Evolutionary conservation across 495 filamentous ascomycete species (phyloP), one percentile per base, ranked within the genome.

Genomic region (Xylaria palmicola): DNA sequence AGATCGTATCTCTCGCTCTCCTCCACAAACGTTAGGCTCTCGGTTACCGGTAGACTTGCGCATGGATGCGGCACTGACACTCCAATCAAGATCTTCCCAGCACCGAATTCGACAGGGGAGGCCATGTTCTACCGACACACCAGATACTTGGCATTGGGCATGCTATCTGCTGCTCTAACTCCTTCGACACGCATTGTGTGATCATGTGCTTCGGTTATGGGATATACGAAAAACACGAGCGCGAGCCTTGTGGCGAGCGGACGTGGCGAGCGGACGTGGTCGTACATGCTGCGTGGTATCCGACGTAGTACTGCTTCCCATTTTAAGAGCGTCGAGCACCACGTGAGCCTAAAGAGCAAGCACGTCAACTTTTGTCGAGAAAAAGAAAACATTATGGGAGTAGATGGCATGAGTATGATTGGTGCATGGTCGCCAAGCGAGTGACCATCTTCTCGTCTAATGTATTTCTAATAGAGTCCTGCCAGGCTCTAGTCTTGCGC

Each of bases 1-100:
- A 56, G 37, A 56, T 32, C 37, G 37, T 56, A 41, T 54, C 40
- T 20, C 32, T 54, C 51, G 51, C 51, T 55, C 36, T 55, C 51
- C 34, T 40, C 36, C 22, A 24, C n/a, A 55, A 39, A 30, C 19
- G 30, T 19, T 2, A 52, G 10, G 30, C 7, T 52, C 30, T 37
- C 19, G 30, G 9, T 20, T 36, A 36, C 24, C 41, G 19, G 20
- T 24, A 24, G 20, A 44, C 41, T 24, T n/a, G 37, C 15, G 29
- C 29, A 20, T 2, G 1, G n/a, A 34, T 50, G 8, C 29, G 17
- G n/a, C n/a, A 2, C 27, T 22, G 1, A n/a, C n/a, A 12, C 15
- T 4, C 48, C 29, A 34, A 50, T 50, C 29, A 50, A 50, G 48
- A 24, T 34, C n/a, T 15, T 13, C n/a, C 0, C 6, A 49, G 15